phyloP scores from a whole-genome alignment of 2,329 filamentous ascomycete genomes.

The Westerdykella sp. region DNA sequence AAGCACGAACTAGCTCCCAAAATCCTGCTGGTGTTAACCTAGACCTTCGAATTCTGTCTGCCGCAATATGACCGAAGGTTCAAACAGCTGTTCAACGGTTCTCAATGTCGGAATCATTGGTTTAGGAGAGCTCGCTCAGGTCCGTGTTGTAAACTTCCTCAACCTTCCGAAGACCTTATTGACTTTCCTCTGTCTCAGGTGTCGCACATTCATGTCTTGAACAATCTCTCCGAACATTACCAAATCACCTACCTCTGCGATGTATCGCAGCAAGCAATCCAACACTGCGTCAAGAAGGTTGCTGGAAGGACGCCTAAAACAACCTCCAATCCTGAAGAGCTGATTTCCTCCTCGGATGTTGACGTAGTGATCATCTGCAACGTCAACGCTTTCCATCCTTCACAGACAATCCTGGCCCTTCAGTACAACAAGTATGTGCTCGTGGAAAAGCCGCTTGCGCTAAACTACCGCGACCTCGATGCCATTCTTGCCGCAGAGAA shows the following conservation, averaged over 20 bases:
- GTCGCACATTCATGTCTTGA: constrained; percentile 46
- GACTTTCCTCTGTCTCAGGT: constrained; percentile 33
- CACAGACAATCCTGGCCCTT: constrained; percentile 48
- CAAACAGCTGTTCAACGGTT: background rate
- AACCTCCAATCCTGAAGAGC: constrained; percentile 37
- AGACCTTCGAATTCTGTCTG: too few species aligned
- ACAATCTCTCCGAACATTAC: constrained; percentile 41
- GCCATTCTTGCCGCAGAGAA: constrained; percentile 48
- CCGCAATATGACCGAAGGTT: too few species aligned
- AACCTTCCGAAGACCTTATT: too few species aligned
- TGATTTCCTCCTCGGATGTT: constrained; percentile 41
- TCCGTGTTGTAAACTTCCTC: background rate
- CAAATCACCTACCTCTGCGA: constrained; percentile 48
- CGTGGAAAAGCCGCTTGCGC: constrained; percentile 54
- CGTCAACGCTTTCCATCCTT: constrained; percentile 51
- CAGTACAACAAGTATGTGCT: constrained; percentile 51
- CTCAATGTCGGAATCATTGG: constrained; percentile 8
- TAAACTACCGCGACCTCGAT: constrained; percentile 44
- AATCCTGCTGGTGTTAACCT: too few species aligned
- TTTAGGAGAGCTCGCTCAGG: constrained; percentile 6
- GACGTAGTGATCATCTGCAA: constrained; percentile 52
- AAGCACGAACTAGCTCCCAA: too few species aligned
- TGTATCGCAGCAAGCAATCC: constrained; percentile 40
- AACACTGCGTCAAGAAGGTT: constrained; percentile 38
- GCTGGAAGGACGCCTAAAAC: constrained; percentile 13